Conservation (phyloP, 1,284 basidiomycete species). For the Trichosporon sp. region DNA sequence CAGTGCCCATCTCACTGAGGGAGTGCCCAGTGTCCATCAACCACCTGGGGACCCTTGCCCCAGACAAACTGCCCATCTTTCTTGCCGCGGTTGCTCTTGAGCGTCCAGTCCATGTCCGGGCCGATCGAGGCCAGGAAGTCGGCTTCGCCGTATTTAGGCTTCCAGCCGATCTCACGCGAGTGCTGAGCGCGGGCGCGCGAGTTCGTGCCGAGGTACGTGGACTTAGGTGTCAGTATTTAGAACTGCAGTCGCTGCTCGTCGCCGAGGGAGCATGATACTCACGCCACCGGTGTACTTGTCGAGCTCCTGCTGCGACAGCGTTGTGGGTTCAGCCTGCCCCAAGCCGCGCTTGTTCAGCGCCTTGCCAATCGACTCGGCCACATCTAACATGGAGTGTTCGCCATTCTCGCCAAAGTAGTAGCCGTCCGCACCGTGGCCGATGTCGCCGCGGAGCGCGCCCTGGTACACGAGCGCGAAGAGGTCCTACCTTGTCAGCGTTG, state of each 20-base stretch:
- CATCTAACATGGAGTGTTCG: constrained; percentile 50
- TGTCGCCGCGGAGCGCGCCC: constrained; percentile 35
- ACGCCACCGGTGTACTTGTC: constrained; percentile 50
- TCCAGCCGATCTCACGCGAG: constrained; percentile 62
- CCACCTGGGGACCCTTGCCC: constrained; percentile 8
- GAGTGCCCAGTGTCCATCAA: constrained; percentile 25
- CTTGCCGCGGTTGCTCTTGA: constrained; percentile 21
- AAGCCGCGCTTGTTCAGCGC: constrained; percentile 31
- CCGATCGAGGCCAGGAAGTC: constrained; percentile 39
- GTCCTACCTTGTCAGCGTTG: constrained; percentile 21
- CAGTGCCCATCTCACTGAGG: background rate
- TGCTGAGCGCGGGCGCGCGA: constrained; percentile 62
- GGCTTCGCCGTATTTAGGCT: constrained; percentile 41
- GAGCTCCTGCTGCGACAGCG: constrained; percentile 49
- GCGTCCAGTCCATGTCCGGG: constrained; percentile 25
- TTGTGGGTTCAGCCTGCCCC: constrained; percentile 43
- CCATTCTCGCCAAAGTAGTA: constrained; percentile 55
- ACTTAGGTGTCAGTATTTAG: constrained; percentile 14
- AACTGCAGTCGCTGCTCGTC: background rate
- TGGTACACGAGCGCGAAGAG: constrained; percentile 46
- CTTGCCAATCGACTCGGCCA: constrained; percentile 46
- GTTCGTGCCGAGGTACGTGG: constrained; percentile 62
- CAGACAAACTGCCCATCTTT: constrained; percentile 23
- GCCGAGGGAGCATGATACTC: background rate
- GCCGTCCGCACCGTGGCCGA: constrained; percentile 49